Evolutionary conservation across 2,329 filamentous ascomycete species (phyloP), one percentile per base, ranked within the genome.

Genomic region (Penicillium sp.): DNA sequence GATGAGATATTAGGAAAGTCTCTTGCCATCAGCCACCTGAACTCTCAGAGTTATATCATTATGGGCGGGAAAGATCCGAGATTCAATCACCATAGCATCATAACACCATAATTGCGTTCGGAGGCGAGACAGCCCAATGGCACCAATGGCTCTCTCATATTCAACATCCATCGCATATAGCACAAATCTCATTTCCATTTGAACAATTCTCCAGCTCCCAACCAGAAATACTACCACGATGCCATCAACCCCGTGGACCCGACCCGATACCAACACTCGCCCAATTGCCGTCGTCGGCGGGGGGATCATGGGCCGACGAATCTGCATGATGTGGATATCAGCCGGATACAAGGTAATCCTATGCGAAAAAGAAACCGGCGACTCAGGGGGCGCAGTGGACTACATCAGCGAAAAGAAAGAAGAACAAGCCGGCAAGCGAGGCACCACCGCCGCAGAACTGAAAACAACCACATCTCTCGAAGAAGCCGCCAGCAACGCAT

Each of bases 241-340:
- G 59, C 45, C 55, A n/a, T 48, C 54, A 18, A 49, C 52, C 16
- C 42, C 60, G 2, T 64, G 61, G 62, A 58, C 43, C 23, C 55
- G 44, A 16, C 62, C 60, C 5, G 58, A 65, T 38, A 62, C 58
- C 38, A 59, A 32, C 18, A 55, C 43, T 18, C 58, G 62, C 26
- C 61, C 61, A n/a, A 55, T 65, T n/a, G 60, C 61, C 43, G 43
- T 65, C 3, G 50, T 63, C 39, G 61, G 62, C 47, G 51, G 50
- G 45, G 61, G 62, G 30, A 51, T 62, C 7, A 59, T 63, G 51
- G 62, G 61, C 49, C 61, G 62, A 9, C 55, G 62, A 23, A 55
- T 65, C n/a, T 39, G 34, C 16, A 65, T 60, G 60, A 65, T 65
- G 62, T 63, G 55, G 58, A 32, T 55, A 27, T 45, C 60, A 34